phyloP scores from a whole-genome alignment of 140 eudicot species.

The Oenanthe javanica region DNA sequence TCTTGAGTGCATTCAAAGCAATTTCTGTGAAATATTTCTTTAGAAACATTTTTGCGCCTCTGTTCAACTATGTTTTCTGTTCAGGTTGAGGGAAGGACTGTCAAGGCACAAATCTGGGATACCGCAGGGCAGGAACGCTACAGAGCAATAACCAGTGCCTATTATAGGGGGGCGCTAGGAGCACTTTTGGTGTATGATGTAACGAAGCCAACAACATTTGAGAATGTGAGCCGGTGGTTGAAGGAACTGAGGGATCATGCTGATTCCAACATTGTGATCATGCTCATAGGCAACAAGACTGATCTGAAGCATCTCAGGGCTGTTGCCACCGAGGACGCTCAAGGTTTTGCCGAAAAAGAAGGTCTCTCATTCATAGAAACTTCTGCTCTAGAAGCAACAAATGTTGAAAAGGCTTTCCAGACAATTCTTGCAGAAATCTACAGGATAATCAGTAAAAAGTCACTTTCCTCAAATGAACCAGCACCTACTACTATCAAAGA shows the following conservation, averaged over 20 bases:
- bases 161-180: constrained; percentile 93
- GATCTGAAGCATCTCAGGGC: constrained; percentile 94
- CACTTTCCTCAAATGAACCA: constrained; percentile 56
- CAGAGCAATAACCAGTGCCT: constrained; percentile 96
- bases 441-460: constrained; percentile 79
- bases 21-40: not conserved
- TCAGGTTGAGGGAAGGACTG: constrained; percentile 92
- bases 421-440: constrained; percentile 86
- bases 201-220: constrained; percentile 91
- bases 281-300: constrained; percentile 94
- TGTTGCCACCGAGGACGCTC: constrained; percentile 96
- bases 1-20: not conserved
- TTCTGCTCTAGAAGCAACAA: constrained; percentile 86
- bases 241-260: constrained; percentile 97
- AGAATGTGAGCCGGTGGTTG: constrained; percentile 90
- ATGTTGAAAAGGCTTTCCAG: constrained; percentile 88
- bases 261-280: constrained; percentile 86
- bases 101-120: constrained; percentile 98
- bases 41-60: not conserved
- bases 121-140: constrained; percentile 98
- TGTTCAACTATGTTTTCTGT: not conserved
- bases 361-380: constrained; percentile 92
- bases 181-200: constrained; percentile 87
- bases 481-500: constrained; percentile 54
- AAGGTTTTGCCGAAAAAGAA: constrained; percentile 86